Base-by-base conservation (phyloP, 148 eudicot species). In the Heliosperma pusillum region DNA sequence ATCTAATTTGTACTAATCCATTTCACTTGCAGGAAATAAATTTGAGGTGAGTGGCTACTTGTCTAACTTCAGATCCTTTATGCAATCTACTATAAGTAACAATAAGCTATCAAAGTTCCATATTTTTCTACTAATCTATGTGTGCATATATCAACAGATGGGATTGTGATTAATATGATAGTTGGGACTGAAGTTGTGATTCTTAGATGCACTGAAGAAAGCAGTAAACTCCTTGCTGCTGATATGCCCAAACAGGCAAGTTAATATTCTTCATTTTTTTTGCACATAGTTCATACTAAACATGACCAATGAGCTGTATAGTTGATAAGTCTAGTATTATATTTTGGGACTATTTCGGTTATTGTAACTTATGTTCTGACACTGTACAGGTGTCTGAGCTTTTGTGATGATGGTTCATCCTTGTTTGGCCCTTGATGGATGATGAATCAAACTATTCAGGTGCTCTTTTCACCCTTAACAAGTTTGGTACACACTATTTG, bases 101-200 rank as follows among this genome's bases (percentile, higher is more conserved):
- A 0, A 17, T 66, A 33, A 57, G 24, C 62, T 10, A 45, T 47
- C 2, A 22, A 11, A 47, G 2, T 15, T 29, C 55, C 56, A 20
- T 53, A 1, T 59, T 29, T 57, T 21, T 19, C 19, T n/a, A 58
- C 56, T 15, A 5, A 69, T 47, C 58, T 17, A 30, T 56, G 0
- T 73, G 57, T 26, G 29, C 64, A 19, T 45, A 10, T 75, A 45
- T 74, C n/a, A 80, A 74, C 84, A 92, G 92, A 92, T 84, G 97
- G 96, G 67, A 88, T 92, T 45, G 90, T 89, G 78, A 89, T 95
- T 44, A 90, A 85, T 86, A 89, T 95, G 97, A 93, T 92, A 61
- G 93, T 90, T 62, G 97, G 99, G 25, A 94, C 94, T 69, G 97
- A 95, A 84, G 99, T 92, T 16, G 85, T 85, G 47, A 86, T 82